Evolutionary conservation across 495 filamentous ascomycete genomes (phyloP), one percentile per base, ranked within the genome.

Genomic region (Entonaema liquescens): DNA sequence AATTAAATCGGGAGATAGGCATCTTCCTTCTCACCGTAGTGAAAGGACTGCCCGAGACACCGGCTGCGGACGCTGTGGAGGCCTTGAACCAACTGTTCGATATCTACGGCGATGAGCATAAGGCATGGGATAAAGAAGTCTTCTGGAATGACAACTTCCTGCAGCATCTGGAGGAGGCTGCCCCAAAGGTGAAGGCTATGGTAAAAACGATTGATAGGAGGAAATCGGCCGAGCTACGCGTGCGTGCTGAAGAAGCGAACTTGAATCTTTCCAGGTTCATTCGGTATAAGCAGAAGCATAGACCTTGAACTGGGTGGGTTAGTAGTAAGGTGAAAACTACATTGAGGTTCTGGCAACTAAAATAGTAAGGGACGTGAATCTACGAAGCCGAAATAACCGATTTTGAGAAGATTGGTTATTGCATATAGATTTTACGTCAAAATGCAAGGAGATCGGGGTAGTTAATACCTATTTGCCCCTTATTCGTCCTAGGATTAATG

Each of bases 91-190:
- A 88, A 71, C 62, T 90, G 21, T 88, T 88, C 67, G 88, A 89
- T 54, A 83, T 89, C 35, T 90, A 90, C 69, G 84, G 84, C 6
- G 88, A 90, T 60, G 83, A 85, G 62, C 79, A 79, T 15, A 82
- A 77, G 59, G 74, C 79, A 31, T 86, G 83, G 66, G 88, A 90
- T 65, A 79, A 75, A 62, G 84, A 87, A 38, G 85, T 90, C 3
- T 90, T 90, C 71, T 87, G 86, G 82, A 84, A 83, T 57, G 79
- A 86, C 59, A 81, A 79, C n/a, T 89, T 89, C 71, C 74, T 88
- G 47, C 76, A 81, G 73, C 86, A 88, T 71, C 76, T 90, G 2
- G 83, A 88, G 65, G 85, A 80, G 33, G 76, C 79, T 2, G 49
- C 79, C 44, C 84, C 85, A 6, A 85, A 79, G 65, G 76, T 85